These are phyloP conservation scores for Arabidopsis hybrid DNA, from an alignment of 441 rosid genomes.

Conservation along the genomic window DNA sequence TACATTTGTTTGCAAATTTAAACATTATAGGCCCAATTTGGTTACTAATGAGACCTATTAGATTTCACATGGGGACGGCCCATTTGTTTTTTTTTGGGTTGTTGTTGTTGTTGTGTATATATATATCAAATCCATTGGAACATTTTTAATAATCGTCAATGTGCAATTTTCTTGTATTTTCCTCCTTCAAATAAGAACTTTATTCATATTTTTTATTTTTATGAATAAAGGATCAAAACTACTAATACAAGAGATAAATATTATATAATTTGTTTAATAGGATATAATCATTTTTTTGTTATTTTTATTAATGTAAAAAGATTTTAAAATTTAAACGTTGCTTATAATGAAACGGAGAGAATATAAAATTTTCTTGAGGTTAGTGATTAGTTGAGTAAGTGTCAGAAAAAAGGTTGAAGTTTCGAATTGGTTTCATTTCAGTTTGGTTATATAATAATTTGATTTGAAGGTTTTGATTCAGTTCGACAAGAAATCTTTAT, in stretches of 20 bases:
- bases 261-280: too few species aligned
- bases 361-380: neutral
- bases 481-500: constrained; percentile 7
- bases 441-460: neutral
- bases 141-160: neutral
- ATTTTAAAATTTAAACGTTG: too few species aligned
- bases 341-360: neutral
- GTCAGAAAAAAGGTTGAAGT: neutral
- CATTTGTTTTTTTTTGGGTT: neutral
- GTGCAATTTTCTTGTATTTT: neutral
- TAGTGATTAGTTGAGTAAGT: neutral
- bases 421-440: neutral
- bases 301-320: neutral
- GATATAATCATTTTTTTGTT: neutral
- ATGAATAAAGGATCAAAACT: too few species aligned
- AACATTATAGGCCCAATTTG: neutral
- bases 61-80: neutral
- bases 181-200: neutral
- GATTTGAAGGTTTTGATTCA: neutral
- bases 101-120: neutral
- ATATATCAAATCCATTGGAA: neutral
- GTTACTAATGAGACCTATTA: neutral
- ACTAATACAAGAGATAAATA: neutral
- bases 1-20: neutral
- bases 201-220: neutral